phyloP scores from a whole-genome alignment of 805 yeast species.

The Candida khao-thaluensis region DNA sequence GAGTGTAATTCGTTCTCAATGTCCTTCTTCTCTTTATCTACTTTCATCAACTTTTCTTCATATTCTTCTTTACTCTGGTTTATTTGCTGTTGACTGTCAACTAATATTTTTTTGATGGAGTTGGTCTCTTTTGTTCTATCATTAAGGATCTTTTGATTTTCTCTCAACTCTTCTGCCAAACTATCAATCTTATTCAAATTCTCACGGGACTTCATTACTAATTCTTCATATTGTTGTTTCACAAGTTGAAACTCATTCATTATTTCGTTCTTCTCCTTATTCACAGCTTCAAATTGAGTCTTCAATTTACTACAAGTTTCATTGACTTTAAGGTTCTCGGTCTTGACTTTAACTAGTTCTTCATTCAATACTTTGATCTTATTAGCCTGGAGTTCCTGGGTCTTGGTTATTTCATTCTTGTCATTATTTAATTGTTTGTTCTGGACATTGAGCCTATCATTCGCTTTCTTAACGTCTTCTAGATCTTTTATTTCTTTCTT shows the following conservation, averaged over 20 bases:
- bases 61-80: conserved; percentile 54
- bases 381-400: conserved; percentile 40
- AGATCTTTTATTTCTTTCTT: conserved; percentile 41
- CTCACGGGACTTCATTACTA: conserved; percentile 66
- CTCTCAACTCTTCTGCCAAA: conserved; percentile 80
- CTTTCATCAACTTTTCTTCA: conserved; percentile 47
- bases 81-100: conserved; percentile 65
- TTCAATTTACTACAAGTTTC: conserved; percentile 41
- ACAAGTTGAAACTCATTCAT: conserved; percentile 42
- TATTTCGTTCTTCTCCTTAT: conserved; percentile 33
- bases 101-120: conserved; percentile 64
- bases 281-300: conserved; percentile 33
- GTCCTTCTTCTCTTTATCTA: conserved; percentile 60
- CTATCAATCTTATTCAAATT: conserved; percentile 57
- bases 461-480: conserved; percentile 32
- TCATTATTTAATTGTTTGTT: conserved; percentile 36
- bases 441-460: conserved; percentile 27
- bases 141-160: conserved; percentile 66
- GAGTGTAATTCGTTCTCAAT: conserved; percentile 53
- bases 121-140: conserved; percentile 80
- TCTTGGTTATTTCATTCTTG: conserved; percentile 40
- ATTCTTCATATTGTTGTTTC: conserved; percentile 72
- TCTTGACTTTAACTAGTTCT: conserved; percentile 41
- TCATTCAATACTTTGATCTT: conserved; percentile 29
- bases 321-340: conserved; percentile 40